Base-by-base conservation (phyloP, 306 rosid species). In the Myrica gale region DNA sequence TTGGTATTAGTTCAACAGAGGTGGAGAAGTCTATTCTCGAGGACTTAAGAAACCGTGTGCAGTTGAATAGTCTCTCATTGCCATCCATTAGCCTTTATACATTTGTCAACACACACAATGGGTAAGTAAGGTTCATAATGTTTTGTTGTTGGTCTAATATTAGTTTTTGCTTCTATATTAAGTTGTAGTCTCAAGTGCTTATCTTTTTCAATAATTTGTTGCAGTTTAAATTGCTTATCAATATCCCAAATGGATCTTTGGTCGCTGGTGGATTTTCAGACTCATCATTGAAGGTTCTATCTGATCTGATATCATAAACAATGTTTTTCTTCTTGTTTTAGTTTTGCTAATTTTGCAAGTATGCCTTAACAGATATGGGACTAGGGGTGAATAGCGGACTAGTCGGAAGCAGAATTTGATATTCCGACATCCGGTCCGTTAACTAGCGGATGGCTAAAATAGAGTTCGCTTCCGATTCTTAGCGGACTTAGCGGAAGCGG, bases 261-360 rank as follows among this genome's bases (percentile, higher is more conserved):
- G 92, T 92, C 81, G 98, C 98, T 72, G 99, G 96, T 76, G 97
- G 99, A 83, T 95, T 95, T 89, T 90, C 97, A 74, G 99, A 95
- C 80, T 92, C 97, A 10, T 89, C 97, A 9, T 81, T 90, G 81
- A 92, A 96, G 99, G 97, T 92, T 63, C 32, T 62, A 69, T 74
- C 72, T 44, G 47, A 44, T 71, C 16, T 15, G 69, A 32, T 60
- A 66, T 48, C 72, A 50, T 77, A 6, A 68, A 76, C 19, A 5
- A 7, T 42, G 32, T 41, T 32, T 32, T 32, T 41, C 61, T 73
- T 51, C 26, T 57, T 52, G 50, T 47, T 53, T 32, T 57, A 17
- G 57, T 51, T 75, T 19, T 73, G 60, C 67, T 87, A 71, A 75
- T 71, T 45, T 78, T 67, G 52, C 53, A 71, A 82, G 69, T 60